phyloP scores from a whole-genome alignment of 202 grass and related monocot genomes.

The Tripidium arundinaceum region DNA sequence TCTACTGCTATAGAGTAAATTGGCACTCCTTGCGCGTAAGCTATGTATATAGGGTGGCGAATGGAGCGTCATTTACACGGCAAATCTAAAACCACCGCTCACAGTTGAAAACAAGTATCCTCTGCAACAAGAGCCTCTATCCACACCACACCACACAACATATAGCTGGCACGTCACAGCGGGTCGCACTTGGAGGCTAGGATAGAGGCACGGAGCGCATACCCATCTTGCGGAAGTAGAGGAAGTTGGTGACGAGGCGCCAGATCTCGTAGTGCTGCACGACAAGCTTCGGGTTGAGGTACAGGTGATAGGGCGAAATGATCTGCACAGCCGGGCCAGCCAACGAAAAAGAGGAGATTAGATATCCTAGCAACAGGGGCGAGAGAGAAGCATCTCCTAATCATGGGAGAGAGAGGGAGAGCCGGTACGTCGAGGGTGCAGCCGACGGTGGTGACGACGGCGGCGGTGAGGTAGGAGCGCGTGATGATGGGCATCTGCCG shows the following conservation, averaged over 20 bases:
- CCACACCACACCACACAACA: not conserved
- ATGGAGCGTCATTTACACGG: not conserved
- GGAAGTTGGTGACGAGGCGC: conserved; percentile 98
- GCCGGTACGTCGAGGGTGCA: conserved; percentile 82
- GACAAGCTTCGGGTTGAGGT: conserved; percentile 82
- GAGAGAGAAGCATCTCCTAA: not conserved
- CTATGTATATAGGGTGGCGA: not conserved
- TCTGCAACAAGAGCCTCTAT: not conserved
- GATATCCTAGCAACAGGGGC: not conserved
- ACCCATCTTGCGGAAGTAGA: conserved; percentile 99
- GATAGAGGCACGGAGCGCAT: not conserved
- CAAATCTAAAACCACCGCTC: not conserved
- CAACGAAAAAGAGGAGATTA: not conserved
- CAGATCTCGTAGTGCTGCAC: conserved; percentile 94
- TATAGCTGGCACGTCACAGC: not conserved
- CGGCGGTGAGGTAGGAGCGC: conserved; percentile 95
- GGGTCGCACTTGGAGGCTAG: not conserved
- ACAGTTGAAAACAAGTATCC: not conserved
- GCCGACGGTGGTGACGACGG: conserved; percentile 86
- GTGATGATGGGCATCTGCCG: conserved; percentile 99
- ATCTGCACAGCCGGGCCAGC: conserved; percentile 48
- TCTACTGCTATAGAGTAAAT: not conserved
- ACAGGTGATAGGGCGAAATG: conserved; percentile 84
- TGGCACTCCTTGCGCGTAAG: not conserved
- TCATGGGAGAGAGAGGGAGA: not conserved